phyloP scores from a whole-genome alignment of 371 early-diverging fungal genomes.

The Amoeboaphelidium occidentale region DNA sequence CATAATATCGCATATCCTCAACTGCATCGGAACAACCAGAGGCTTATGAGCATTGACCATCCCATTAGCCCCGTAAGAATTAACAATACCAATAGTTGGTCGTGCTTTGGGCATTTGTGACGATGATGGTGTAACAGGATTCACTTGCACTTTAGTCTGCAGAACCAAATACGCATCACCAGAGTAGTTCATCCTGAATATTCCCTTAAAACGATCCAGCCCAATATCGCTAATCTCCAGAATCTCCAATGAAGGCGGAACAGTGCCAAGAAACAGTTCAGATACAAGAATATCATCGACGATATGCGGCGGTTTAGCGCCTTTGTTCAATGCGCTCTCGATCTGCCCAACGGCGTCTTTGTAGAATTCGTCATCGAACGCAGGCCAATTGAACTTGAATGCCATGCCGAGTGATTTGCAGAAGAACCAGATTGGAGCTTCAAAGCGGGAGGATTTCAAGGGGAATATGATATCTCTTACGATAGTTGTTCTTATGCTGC shows the following conservation, averaged over 20 bases:
- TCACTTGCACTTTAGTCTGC: conserved; percentile 73
- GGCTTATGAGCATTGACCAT: conserved; percentile 72
- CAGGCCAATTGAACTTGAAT: conserved; percentile 86
- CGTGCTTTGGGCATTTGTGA: no score
- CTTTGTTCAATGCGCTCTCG: conserved; percentile 71
- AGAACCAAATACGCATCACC: conserved; percentile 81
- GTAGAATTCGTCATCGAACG: conserved; percentile 57
- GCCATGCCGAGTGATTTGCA: conserved; percentile 60
- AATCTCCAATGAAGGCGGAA: conserved; percentile 89
- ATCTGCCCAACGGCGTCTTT: conserved; percentile 58
- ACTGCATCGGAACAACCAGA: conserved; percentile 78
- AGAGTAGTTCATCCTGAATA: conserved; percentile 71
- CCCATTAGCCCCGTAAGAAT: conserved; percentile 15
- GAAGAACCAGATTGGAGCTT: no score
- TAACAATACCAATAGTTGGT: no score
- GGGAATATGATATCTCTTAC: no score
- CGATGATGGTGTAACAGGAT: not conserved
- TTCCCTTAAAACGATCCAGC: conserved; percentile 73
- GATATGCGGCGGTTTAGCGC: conserved; percentile 65
- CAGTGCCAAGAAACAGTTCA: conserved; percentile 77
- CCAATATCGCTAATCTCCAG: conserved; percentile 88
- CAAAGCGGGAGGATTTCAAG: no score
- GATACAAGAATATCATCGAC: conserved; percentile 67
- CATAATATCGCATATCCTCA: conserved; percentile 62
- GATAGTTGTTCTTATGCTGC: no score